These are phyloP conservation scores for Penicillium herquei DNA, from an alignment of 495 filamentous ascomycete genomes.

Conservation along the genomic window DNA sequence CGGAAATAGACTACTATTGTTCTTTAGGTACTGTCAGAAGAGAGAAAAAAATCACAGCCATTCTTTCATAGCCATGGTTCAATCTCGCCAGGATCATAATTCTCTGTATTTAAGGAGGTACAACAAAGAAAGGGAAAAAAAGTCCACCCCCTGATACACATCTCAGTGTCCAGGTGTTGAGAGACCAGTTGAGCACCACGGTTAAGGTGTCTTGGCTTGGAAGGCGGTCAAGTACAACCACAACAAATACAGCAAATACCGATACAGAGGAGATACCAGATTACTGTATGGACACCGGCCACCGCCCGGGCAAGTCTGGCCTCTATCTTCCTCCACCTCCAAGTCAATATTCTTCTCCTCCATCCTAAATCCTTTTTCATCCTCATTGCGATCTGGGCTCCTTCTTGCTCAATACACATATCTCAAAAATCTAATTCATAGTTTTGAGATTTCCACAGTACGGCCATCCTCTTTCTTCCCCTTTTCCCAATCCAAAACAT, in stretches of 20 bases:
- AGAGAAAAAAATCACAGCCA: no score
- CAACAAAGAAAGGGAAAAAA: no score
- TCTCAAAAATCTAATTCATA: not conserved
- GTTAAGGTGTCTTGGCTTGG: not conserved
- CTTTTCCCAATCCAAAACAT: slow-evolving; percentile 8
- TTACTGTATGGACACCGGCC: slow-evolving; percentile 7
- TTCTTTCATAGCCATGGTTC: no score
- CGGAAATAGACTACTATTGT: no score
- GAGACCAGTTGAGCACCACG: not conserved
- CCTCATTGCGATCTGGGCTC: slow-evolving; percentile 6
- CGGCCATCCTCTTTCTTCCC: slow-evolving; percentile 29
- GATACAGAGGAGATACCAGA: slow-evolving; percentile 3
- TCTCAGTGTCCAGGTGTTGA: not conserved
- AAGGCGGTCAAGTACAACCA: not conserved
- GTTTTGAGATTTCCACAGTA: slow-evolving; percentile 26
- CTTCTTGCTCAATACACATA: slow-evolving; percentile 1
- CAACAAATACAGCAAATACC: slow-evolving; percentile 17
- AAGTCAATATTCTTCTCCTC: slow-evolving; percentile 24
- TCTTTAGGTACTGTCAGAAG: no score
- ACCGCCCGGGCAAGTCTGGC: slow-evolving; percentile 31
- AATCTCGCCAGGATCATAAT: no score
- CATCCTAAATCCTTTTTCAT: slow-evolving; percentile 19
- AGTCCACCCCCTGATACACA: no score
- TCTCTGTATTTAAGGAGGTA: no score
- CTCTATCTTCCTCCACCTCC: slow-evolving; percentile 30